Evolutionary conservation across 108 stramenopile species (phyloP).

Genomic region (Nitzschia sp.): DNA sequence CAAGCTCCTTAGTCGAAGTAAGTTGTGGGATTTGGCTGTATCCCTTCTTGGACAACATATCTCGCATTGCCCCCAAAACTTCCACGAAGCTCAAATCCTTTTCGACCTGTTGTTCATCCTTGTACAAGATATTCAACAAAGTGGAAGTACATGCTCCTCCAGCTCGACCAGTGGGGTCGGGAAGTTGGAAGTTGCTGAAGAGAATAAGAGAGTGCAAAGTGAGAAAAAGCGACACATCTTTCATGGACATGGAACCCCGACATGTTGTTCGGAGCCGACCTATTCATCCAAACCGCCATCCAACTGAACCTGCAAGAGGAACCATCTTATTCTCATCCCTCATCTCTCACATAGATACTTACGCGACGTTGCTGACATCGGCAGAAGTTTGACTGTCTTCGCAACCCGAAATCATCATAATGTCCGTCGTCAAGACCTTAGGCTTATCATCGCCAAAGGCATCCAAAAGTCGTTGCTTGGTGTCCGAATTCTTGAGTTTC

Average conservation of each 20-base stretch:
- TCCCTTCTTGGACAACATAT: conserved; percentile 35
- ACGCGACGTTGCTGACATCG: conserved; percentile 44
- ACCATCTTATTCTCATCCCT: too few species aligned
- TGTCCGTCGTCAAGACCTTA: conserved; percentile 14
- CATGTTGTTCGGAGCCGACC: too few species aligned
- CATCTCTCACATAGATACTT: not conserved
- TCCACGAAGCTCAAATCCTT: conserved; percentile 66
- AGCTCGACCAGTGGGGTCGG: conserved; percentile 69
- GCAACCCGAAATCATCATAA: conserved; percentile 44
- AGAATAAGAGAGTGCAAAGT: not conserved
- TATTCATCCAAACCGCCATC: too few species aligned
- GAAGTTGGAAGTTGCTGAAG: conserved; percentile 56
- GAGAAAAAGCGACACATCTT: not conserved
- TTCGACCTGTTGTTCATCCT: conserved; percentile 45
- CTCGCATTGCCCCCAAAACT: conserved; percentile 63
- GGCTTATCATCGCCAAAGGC: conserved; percentile 23
- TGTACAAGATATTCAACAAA: conserved; percentile 66
- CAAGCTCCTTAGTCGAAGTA: conserved; percentile 46
- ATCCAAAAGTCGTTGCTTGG: conserved; percentile 18
- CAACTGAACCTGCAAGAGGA: too few species aligned
- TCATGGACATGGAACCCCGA: too few species aligned
- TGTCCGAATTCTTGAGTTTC: not conserved
- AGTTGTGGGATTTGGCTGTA: conserved; percentile 69
- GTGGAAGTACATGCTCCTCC: conserved; percentile 90
- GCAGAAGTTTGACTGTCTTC: conserved; percentile 74